These are phyloP conservation scores for Puccinellia tenuiflora DNA, from an alignment of 176 grass and related monocot genomes.

Conservation along the genomic window DNA sequence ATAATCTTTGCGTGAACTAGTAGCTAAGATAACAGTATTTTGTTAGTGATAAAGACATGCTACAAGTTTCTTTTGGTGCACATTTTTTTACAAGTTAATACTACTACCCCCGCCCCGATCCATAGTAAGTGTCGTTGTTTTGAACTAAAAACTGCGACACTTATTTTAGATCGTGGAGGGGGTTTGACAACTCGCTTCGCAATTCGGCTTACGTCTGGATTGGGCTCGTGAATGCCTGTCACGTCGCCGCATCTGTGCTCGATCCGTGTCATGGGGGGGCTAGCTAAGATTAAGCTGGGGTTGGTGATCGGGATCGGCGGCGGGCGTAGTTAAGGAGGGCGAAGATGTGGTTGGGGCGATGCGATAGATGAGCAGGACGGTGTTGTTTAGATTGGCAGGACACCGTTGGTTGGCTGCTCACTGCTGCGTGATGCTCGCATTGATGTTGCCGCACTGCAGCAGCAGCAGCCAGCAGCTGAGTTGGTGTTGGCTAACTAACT, in stretches of 20 bases:
- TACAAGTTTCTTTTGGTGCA: too few species aligned
- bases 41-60: neutral
- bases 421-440: neutral
- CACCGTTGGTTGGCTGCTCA: neutral
- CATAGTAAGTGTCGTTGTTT: too few species aligned
- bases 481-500: too few species aligned
- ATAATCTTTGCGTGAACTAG: neutral
- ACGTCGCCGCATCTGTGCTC: neutral
- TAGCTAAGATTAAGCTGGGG: neutral
- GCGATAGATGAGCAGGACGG: neutral
- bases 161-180: too few species aligned
- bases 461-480: too few species aligned
- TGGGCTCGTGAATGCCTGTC: neutral
- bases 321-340: constrained; percentile 8
- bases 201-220: neutral
- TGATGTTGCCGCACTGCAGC: neutral
- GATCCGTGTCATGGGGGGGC: neutral
- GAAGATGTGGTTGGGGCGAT: constrained; percentile 16
- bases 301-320: neutral
- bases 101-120: too few species aligned
- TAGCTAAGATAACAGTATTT: neutral
- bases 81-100: too few species aligned
- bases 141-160: too few species aligned
- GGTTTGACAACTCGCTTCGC: too few species aligned
- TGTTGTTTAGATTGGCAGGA: neutral